Base-by-base conservation (phyloP, 2,329 filamentous ascomycete genomes). In the Neofusicoccum parvum region DNA sequence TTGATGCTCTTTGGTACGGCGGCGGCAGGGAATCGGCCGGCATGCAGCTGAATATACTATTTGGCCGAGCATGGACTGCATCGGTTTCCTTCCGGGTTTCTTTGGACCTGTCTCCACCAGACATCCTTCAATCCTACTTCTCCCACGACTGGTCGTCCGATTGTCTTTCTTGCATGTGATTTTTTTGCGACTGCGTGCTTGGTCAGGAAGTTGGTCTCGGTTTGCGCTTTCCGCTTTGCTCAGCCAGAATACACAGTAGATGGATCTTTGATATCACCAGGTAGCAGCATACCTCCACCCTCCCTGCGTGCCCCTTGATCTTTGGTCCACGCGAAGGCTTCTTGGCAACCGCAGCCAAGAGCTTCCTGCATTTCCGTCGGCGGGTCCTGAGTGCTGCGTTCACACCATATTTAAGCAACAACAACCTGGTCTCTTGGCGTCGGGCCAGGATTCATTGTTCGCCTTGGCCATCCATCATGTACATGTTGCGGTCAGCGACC, bases 1-100 rank as follows among this genome's bases (percentile, higher is more conserved):
- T 43, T 65, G 63, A 58, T 65, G 63, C 53, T 65, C 63, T 65
- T 64, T 65, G 63, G 63, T 65, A 54, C 63, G 51, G 53, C 53
- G 51, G 53, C 51, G 53, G 63, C 45, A 50, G 63, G 63, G 53
- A 58, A 65, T 54, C 45, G 51, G 50, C 63, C 36, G 45, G 45
- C 63, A 48, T 23, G 17, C 34, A 58, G 51, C 51, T 58, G 45
- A 65, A 59, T 53, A 32, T 32, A 32, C 36, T 43, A 23, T 65
- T 65, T 46, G 59, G 49, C 62, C 50, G 62, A 64, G 32, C 32
- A 60, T 36, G 41, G 34, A 46, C 39, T 45, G 32, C 50, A 48
- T 53, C 60, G 51, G 51, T 56, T 54, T 56, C 11, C 60, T 53
- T 63, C 54, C 23, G 34, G 54, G 54, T 60, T 45, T 54, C 39